Base-by-base conservation (phyloP, 164 flowering plant species). In the Litsea cubeba region DNA sequence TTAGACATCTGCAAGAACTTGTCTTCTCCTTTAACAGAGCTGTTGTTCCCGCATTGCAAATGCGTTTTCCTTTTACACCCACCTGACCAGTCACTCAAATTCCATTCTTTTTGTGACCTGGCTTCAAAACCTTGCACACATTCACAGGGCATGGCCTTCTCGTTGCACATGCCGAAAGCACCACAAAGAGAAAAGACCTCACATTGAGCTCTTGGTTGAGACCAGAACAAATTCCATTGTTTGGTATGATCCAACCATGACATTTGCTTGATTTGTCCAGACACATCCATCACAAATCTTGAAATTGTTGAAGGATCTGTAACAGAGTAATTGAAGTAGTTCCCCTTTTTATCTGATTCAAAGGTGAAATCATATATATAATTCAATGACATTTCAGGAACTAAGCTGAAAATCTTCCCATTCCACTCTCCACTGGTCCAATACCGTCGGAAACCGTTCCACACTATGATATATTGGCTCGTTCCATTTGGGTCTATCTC, bases 21-120 rank as follows among this genome's bases (percentile, higher is more conserved):
- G 46, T 73, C 77, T 10, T 71, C 63, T 0, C 25, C 60, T 20
- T 62, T 50, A 15, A 30, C 63, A 20, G 68, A 70, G 7, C 24
- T 62, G 57, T 73, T 50, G 18, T 28, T 66, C 23, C 30, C 66
- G 69, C 84, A 82, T 20, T 64, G 73, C 74, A 79, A 46, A 14
- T 62, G 49, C 0, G 71, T 63, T 1, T 72, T 79, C 68, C 84
- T 79, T 22, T 54, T 70, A 71, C 82, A 82, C 12, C 84, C 84
- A 62, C 74, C 71, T 1, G 82, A 67, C 40, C 65, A 23, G 71
- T 73, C 76, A 2, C 20, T 25, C 60, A 71, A 25, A 32, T 57
- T 54, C 82, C 81, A 79, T 26, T 72, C 79, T 50, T 54, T 68
- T 2, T 50, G 28, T n/a, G 22, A 75, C 1, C 2, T 50, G 6